Evolutionary conservation across 2,329 filamentous ascomycete species (phyloP), one percentile per base, ranked within the genome.

Genomic region (Drechslerella dactyloides): DNA sequence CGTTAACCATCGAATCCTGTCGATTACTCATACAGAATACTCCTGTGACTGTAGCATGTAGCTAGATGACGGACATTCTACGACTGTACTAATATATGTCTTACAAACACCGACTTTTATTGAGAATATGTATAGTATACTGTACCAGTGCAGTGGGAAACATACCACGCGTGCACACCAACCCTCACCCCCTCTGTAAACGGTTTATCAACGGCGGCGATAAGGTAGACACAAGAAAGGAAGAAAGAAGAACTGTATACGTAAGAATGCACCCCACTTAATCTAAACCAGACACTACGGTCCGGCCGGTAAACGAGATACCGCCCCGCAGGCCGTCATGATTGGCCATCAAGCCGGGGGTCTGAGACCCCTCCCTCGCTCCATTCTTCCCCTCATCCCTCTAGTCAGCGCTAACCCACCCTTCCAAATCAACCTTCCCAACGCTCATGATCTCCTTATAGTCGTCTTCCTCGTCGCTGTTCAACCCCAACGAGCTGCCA

Each of bases 381-480:
- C 78, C 79, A 78, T 73, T 77, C 79, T 42, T 77, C 78, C 79
- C 76, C 79, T 78, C 79, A 78, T 73, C 77, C 79, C 30, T 70
- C 66, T 74, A 76, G 66, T 74, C 74, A 65, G 74, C 74, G 57
- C 65, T 74, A 55, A 51, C 65, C 73, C 74, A 76, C 46, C 69
- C 80, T 7, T 85, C 89, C 52, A 93, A 81, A 78, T 97, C 93
- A 55, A 96, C 87, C 80, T 89, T 93, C 4, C 94, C 94, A 55
- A 99, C 89, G 79, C 90, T 94, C 93, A 92, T 96, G 74, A 99
- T 88, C 82, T 99, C 94, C 80, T 87, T 89, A 82, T 97, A 91
- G 81, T 99, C 94, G 78, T 99, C 94, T 33, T 87, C 82, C 82
- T 99, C 94, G 79, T 99, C 94, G 78, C 90, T 92, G 35, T 89